Evolutionary conservation across 2,329 filamentous ascomycete genomes (phyloP), one percentile per base, ranked within the genome.

Genomic region (Pestalotiopsis sp.): DNA sequence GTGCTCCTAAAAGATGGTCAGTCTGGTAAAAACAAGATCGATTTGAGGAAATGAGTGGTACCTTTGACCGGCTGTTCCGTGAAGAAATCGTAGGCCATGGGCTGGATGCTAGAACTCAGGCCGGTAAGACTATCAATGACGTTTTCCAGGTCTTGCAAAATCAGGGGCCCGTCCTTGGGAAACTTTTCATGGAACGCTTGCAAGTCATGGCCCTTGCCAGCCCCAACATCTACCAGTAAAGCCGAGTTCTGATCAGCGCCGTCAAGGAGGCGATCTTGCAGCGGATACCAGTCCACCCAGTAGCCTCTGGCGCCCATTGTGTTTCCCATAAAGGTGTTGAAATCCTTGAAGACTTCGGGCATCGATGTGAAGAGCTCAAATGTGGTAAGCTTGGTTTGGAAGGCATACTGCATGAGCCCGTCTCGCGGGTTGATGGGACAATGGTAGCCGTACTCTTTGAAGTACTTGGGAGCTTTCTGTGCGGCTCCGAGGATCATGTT

Each of bases 321-420:
- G 36, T 72, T 77, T 2, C 76, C 75, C 76, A 77, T 77, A 65
- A 75, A 76, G 4, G 61, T 64, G 38, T 76, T 75, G 69, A 77
- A 77, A 41, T 77, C 75, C 9, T 68, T 68, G 11, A 73, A 41
- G 6, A 74, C 59, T 5, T 65, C 12, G 0, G 76, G 75, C 23
- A 71, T 74, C 0, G 72, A 68, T 4, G 31, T 66, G 36, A 75
- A 70, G 0, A 74, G n/a, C 23, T 75, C 66, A 62, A 76, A 77
- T 0, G 68, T 67, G 0, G 67, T 67, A 3, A 77, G 14, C 39
- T 77, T 77, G 0, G 76, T 73, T 38, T 73, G 67, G 31, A 75
- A 76, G 0, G 74, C 75, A 49, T 76, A 76, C 49, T 77, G 76
- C 70, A 75, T 73, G 4, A 77, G 62, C 4, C 75, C 74, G 31